Base-by-base conservation (phyloP, 495 filamentous ascomycete species). In the Xeromyces bisporus region DNA sequence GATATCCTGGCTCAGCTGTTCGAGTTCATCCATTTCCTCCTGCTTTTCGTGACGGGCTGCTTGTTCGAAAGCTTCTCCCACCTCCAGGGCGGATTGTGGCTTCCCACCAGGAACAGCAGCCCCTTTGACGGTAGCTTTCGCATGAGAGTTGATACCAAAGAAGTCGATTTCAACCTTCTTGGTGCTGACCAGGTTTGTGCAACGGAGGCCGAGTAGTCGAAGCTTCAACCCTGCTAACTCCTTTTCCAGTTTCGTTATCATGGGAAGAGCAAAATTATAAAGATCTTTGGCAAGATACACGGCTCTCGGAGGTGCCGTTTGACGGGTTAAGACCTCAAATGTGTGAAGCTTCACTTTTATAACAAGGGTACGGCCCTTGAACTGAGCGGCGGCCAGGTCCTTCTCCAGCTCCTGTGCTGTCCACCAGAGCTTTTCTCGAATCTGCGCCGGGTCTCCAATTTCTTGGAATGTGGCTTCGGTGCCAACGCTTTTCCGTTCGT, bases 331-430 rank as follows among this genome's bases (percentile, higher is more conserved):
- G 7, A 96, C 86, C 49, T 94, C 83, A 42, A 85, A 99, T 0
- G 81, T 91, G 42, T 93, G 83, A 7, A 96, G 60, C 48, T 99
- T 99, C 29, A 94, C 68, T 52, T 99, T 99, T 12, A 99, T 51
- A 14, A 80, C 77, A 2, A 97, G 53, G 1, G 91, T 96, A 4
- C 86, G 73, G 3, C 87, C 87, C 51, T 86, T 93, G 52, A 82
- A 80, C 38, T 81, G 67, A 3, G 78, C 80, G 12, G 68, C 67
- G n/a, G 56, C 50, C 43, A 96, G 62, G 46, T 96, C 91, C 39
- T 80, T 77, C 49, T 92, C 84, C 11, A 99, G 59, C 48, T 93
- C 89, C 37, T 87, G 77, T 0, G 91, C 82, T 1, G 70, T 82
- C 49, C 56, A 63, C 23, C 74, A 69, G 2, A 99, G 64, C 48